phyloP scores from a whole-genome alignment of 495 filamentous ascomycete species.

The Mycothermus thermophilus region DNA sequence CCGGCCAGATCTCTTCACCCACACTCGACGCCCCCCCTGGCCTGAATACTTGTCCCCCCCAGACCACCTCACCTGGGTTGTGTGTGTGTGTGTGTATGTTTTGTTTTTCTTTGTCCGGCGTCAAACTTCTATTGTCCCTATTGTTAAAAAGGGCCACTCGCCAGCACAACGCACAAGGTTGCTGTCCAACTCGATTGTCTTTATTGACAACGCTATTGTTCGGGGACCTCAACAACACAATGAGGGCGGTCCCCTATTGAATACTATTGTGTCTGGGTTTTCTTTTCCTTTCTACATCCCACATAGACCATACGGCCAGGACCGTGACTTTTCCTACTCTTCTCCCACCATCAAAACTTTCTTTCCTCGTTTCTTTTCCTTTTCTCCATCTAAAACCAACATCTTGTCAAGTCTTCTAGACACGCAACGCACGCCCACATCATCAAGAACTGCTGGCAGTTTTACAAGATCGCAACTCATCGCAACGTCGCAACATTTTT shows the following conservation, averaged over 20 bases:
- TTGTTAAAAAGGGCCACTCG: conserved; percentile 8
- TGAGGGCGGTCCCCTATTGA: conserved; percentile 9
- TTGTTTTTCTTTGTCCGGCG: too few species aligned
- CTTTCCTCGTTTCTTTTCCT: background rate
- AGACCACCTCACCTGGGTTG: too few species aligned
- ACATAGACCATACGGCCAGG: conserved; percentile 5
- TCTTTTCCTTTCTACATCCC: conserved; percentile 4
- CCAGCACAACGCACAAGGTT: conserved; percentile 5
- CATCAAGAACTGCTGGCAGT: conserved; percentile 6
- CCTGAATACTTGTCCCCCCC: background rate
- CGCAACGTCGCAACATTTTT: too few species aligned
- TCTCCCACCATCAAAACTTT: background rate
- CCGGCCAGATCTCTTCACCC: conserved; percentile 11
- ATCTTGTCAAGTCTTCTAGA: background rate
- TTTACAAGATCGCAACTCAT: too few species aligned
- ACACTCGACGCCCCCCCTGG: conserved; percentile 6
- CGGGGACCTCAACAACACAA: conserved; percentile 10
- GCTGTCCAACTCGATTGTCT: too few species aligned
- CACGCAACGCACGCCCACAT: background rate
- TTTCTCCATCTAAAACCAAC: conserved; percentile 2
- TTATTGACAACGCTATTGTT: conserved; percentile 9
- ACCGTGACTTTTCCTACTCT: background rate
- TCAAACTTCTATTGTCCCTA: conserved; percentile 1
- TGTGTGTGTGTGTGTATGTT: too few species aligned
- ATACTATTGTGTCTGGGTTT: conserved; percentile 3